phyloP scores from a whole-genome alignment of 2,329 filamentous ascomycete species.

The Talaromyces verruculosus region DNA sequence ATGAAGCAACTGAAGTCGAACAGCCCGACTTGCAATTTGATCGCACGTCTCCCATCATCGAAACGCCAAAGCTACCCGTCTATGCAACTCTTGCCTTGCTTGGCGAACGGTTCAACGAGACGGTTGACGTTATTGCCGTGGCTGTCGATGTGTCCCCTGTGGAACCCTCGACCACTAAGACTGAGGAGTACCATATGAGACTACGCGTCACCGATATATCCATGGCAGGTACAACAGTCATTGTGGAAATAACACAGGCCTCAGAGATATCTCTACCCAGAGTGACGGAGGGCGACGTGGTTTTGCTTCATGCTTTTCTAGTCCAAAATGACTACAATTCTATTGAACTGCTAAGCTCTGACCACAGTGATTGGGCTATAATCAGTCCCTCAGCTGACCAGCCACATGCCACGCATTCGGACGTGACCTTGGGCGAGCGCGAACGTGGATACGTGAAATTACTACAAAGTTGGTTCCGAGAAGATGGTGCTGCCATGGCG shows the following conservation, averaged over 20 bases:
- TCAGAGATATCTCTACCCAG: constrained; percentile 41
- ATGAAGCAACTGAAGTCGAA: constrained; percentile 26
- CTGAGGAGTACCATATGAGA: constrained; percentile 43
- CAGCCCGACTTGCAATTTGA: constrained; percentile 27
- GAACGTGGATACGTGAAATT: constrained; percentile 39
- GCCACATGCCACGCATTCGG: constrained; percentile 37
- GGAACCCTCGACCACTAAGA: constrained; percentile 37
- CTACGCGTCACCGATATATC: constrained; percentile 48
- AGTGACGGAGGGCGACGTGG: constrained; percentile 40
- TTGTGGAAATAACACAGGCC: constrained; percentile 46
- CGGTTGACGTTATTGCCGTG: constrained; percentile 46
- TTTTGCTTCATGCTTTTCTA: constrained; percentile 50
- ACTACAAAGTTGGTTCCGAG: constrained; percentile 44
- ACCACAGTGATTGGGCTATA: constrained; percentile 50
- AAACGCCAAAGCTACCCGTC: constrained; percentile 37
- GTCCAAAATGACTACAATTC: constrained; percentile 43
- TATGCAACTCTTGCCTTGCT: constrained; percentile 46
- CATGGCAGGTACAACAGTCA: constrained; percentile 39
- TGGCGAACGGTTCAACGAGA: constrained; percentile 41
- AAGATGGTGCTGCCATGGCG: constrained; percentile 37
- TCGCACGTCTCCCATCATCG: not conserved
- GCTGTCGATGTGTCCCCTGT: constrained; percentile 36
- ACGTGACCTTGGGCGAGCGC: constrained; percentile 41
- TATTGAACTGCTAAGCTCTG: constrained; percentile 43
- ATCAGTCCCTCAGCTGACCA: constrained; percentile 36